phyloP scores from a whole-genome alignment of 441 rosid species.

The Croton setiger region DNA sequence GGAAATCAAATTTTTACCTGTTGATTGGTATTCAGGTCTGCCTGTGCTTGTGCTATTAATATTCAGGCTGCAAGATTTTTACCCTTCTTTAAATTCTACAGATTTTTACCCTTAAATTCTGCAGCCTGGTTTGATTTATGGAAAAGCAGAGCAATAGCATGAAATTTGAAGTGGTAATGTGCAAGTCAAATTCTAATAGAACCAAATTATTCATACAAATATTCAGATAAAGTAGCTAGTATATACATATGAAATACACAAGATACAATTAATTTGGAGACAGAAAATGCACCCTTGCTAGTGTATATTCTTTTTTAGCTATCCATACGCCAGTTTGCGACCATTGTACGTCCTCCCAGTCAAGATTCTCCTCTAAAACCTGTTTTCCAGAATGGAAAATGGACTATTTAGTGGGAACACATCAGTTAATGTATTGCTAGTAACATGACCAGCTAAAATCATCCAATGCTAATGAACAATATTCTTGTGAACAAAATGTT shows the following conservation, averaged over 20 bases:
- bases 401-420: not conserved
- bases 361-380: slow-evolving; percentile 91
- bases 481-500: not conserved
- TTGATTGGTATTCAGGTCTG: too few species aligned
- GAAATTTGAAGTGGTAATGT: too few species aligned
- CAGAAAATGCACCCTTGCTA: slow-evolving; percentile 90
- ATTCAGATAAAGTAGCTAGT: not conserved
- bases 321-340: slow-evolving; percentile 98
- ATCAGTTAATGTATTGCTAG: not conserved
- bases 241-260: not conserved
- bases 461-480: not conserved
- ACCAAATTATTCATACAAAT: not conserved
- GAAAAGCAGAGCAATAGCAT: too few species aligned
- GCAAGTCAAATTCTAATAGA: too few species aligned
- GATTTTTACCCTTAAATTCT: too few species aligned
- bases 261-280: slow-evolving; percentile 45
- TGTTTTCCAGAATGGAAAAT: slow-evolving; percentile 18
- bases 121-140: too few species aligned
- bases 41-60: too few species aligned
- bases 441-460: too few species aligned
- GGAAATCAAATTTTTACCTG: too few species aligned
- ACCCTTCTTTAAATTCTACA: too few species aligned
- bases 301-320: slow-evolving; percentile 82
- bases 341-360: slow-evolving; percentile 99
- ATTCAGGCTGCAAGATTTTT: too few species aligned